A percentile compares a stretch with the other conserved stretches of the same genome.
phyloP scores from a whole-genome alignment of 2,329 filamentous ascomycete genomes.

The Venturiaceae sp. region DNA sequence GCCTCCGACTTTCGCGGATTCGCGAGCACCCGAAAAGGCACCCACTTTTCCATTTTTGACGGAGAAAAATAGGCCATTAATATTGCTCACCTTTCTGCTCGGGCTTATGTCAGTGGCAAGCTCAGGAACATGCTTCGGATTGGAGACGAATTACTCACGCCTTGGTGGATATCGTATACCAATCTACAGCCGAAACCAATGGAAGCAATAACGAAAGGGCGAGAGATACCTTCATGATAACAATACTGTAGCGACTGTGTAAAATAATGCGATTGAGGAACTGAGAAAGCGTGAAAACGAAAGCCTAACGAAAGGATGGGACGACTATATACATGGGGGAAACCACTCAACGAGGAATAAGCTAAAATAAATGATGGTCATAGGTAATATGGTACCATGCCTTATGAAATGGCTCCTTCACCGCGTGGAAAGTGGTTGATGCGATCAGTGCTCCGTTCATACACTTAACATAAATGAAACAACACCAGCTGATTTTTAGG shows the following conservation, averaged over 20 bases:
- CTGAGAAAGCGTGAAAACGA: background rate
- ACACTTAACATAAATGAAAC: background rate
- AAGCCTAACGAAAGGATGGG: background rate
- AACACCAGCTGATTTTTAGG: background rate
- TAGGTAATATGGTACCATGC: background rate
- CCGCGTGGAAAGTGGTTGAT: background rate
- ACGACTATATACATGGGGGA: background rate
- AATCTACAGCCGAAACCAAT: background rate
- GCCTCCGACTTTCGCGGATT: background rate
- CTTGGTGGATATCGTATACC: background rate
- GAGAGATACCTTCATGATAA: background rate
- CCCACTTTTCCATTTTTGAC: constrained; percentile 4
- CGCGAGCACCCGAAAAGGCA: background rate
- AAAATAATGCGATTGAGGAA: background rate
- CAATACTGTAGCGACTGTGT: background rate
- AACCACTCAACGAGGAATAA: background rate
- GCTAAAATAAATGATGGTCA: background rate
- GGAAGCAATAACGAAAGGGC: background rate
- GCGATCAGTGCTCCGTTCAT: background rate
- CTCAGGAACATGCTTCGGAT: no score
- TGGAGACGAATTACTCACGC: no score
- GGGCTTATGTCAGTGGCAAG: background rate
- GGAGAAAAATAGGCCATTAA: background rate
- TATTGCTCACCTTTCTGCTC: background rate
- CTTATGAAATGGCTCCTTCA: background rate